phyloP scores from a whole-genome alignment of 1,284 basidiomycete genomes.

The Lentinus polychrous region DNA sequence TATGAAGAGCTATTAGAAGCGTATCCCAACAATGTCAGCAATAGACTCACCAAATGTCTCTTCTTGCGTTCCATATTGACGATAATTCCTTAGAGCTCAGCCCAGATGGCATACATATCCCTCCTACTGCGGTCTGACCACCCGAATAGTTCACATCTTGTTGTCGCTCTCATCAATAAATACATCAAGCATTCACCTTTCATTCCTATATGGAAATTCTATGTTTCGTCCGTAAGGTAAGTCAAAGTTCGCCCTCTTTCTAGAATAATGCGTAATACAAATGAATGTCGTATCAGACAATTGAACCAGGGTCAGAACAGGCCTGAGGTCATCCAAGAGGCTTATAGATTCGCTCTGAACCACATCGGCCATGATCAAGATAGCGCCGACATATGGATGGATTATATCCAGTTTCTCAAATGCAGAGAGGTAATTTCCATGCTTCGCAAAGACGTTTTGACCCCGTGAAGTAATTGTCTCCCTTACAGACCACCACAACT shows the following conservation, averaged over 20 bases:
- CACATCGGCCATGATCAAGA: slow-evolving; percentile 86
- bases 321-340: slow-evolving; percentile 74
- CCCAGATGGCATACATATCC: slow-evolving; percentile 77
- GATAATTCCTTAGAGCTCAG: slow-evolving; percentile 45
- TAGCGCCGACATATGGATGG: slow-evolving; percentile 67
- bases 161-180: slow-evolving; percentile 73
- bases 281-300: slow-evolving; percentile 19
- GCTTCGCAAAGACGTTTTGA: not conserved
- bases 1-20: slow-evolving; percentile 71
- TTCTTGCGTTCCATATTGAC: slow-evolving; percentile 13
- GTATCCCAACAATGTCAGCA: slow-evolving; percentile 74
- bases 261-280: slow-evolving; percentile 7
- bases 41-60: slow-evolving; percentile 13
- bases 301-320: slow-evolving; percentile 47
- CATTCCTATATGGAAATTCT: slow-evolving; percentile 84
- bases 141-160: slow-evolving; percentile 58
- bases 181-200: slow-evolving; percentile 79
- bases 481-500: slow-evolving; percentile 56
- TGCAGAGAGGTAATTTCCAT: slow-evolving; percentile 57
- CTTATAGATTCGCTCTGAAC: slow-evolving; percentile 90
- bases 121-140: slow-evolving; percentile 54
- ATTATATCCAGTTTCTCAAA: slow-evolving; percentile 82
- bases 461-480: not conserved
- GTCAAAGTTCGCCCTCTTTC: slow-evolving; percentile 22
- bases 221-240: slow-evolving; percentile 76